These are phyloP conservation scores for Wilcoxina mikolae DNA, from an alignment of 495 filamentous ascomycete genomes.

Conservation along the genomic window DNA sequence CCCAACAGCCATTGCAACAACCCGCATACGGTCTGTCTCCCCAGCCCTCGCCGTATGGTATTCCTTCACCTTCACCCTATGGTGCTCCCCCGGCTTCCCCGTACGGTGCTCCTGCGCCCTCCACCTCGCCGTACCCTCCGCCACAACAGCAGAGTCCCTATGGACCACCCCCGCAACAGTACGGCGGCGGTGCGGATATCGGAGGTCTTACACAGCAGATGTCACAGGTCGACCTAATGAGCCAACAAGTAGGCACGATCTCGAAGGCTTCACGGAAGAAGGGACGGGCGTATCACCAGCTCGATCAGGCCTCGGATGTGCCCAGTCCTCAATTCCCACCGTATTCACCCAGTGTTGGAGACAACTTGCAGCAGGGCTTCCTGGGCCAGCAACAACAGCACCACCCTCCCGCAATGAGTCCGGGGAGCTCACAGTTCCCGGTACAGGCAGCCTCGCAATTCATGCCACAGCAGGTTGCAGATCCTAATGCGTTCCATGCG, in stretches of 20 bases:
- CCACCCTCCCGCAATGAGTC: constrained; percentile 31
- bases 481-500: constrained; percentile 44
- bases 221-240: constrained; percentile 59
- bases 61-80: constrained; percentile 29
- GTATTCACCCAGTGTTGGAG: constrained; percentile 37
- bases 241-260: constrained; percentile 33
- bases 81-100: constrained; percentile 21
- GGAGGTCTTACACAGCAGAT: constrained; percentile 69
- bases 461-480: constrained; percentile 39
- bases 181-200: constrained; percentile 26
- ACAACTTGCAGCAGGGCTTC: constrained; percentile 33
- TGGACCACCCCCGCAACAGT: constrained; percentile 22
- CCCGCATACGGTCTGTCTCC: constrained; percentile 34
- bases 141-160: constrained; percentile 28
- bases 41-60: constrained; percentile 13
- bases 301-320: constrained; percentile 47
- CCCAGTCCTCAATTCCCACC: constrained; percentile 61
- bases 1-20: constrained; percentile 31
- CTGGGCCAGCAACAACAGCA: constrained; percentile 29
- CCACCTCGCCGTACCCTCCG: constrained; percentile 28
- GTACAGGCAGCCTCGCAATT: constrained; percentile 44
- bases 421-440: constrained; percentile 47
- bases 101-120: constrained; percentile 16
- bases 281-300: constrained; percentile 64
- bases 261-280: constrained; percentile 63